Evolutionary conservation across 2,329 filamentous ascomycete genomes (phyloP), one percentile per base, ranked within the genome.

Genomic region (Neodidymelliopsis sp.): DNA sequence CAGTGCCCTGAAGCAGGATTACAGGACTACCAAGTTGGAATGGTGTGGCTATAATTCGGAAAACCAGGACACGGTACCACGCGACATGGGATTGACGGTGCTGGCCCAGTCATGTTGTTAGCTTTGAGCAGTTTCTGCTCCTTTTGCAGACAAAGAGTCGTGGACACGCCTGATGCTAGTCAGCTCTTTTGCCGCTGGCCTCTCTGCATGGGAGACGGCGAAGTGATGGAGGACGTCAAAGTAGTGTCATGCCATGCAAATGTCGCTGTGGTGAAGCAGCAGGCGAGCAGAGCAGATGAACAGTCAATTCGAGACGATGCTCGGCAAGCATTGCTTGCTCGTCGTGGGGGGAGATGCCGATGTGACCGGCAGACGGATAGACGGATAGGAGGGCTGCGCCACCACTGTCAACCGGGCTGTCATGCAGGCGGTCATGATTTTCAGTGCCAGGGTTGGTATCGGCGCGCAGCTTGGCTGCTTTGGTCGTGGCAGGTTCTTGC

Each of bases 311-410:
- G 44, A 35, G 18, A 24, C 15, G 20, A 37, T 27, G 24, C 23
- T 41, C 13, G 37, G 30, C 29, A 25, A 47, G 30, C 36, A 24
- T 19, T 19, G 39, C 3, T 19, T 29, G n/a, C 6, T 29, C 23
- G 9, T 35, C 12, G 19, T n/a, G 6, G 11, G 30, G 16, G 27
- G 27, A 36, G 24, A 34, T 43, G 39, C 19, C 41, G 19, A 39
- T 27, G 4, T 28, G 23, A 34, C 39, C 23, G 34, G 39, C 22
- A 36, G 13, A 50, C 47, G 47, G 47, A 34, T 35, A 50, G 43
- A 46, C 43, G 43, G 43, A 46, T 35, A 23, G 30, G 22, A 20
- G 27, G n/a, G 19, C 31, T 36, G 41, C 41, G 41, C 41, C 41
- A 44, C 33, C 33, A 36, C 25, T 16, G 39, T 19, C 28, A 34